Evolutionary conservation across 2,329 filamentous ascomycete genomes (phyloP).

Genomic region (Microsporum canis): DNA sequence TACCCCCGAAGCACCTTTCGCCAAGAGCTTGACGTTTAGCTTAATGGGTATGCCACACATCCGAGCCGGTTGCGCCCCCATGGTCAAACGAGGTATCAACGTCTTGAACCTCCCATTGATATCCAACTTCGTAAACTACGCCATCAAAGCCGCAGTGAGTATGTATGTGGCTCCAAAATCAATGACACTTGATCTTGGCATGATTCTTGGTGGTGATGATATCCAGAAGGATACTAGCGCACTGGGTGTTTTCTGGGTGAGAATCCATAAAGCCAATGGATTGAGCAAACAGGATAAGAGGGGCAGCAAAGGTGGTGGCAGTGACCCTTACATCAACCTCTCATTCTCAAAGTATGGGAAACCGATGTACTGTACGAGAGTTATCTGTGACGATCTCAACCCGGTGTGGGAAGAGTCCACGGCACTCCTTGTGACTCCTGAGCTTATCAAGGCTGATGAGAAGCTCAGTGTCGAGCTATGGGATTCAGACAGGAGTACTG

Average conservation of each 20-base stretch:
- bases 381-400: slow-evolving; percentile 89
- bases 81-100: slow-evolving; percentile 84
- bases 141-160: slow-evolving; percentile 72
- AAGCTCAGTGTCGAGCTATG: slow-evolving; percentile 87
- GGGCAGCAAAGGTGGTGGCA: slow-evolving; percentile 74
- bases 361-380: slow-evolving; percentile 92
- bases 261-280: slow-evolving; percentile 76
- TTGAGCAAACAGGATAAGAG: slow-evolving; percentile 84
- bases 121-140: slow-evolving; percentile 93
- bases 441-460: slow-evolving; percentile 87
- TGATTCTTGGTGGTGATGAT: slow-evolving; percentile 81
- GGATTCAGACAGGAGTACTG: slow-evolving; percentile 87
- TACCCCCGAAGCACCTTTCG: slow-evolving; percentile 79
- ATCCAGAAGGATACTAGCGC: slow-evolving; percentile 78
- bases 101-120: slow-evolving; percentile 85
- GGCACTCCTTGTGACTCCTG: slow-evolving; percentile 73
- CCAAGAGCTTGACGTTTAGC: slow-evolving; percentile 85
- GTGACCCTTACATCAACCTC: slow-evolving; percentile 89
- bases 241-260: slow-evolving; percentile 80
- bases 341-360: slow-evolving; percentile 95
- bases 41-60: slow-evolving; percentile 90
- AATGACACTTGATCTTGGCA: slow-evolving; percentile 80
- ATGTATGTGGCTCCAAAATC: slow-evolving; percentile 94
- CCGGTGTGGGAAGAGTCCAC: slow-evolving; percentile 84
- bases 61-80: slow-evolving; percentile 77